phyloP scores from a whole-genome alignment of 306 rosid genomes.

The Trifolium dubium region DNA sequence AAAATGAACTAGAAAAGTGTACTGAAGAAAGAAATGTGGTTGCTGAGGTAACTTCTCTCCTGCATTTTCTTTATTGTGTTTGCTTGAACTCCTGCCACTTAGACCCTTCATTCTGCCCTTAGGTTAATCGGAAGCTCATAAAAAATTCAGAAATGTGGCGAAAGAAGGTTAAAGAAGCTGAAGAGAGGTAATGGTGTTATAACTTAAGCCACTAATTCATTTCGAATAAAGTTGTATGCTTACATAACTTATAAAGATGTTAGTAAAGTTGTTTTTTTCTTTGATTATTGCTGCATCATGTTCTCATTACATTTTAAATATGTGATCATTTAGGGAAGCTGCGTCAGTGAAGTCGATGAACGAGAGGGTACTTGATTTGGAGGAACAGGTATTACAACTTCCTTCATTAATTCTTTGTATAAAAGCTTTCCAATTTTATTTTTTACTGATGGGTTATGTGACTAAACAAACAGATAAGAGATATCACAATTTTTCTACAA shows the following conservation, averaged over 20 bases:
- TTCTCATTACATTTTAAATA: slow-evolving; percentile 37
- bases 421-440: not conserved
- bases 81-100: slow-evolving; percentile 24
- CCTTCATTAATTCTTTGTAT: slow-evolving; percentile 27
- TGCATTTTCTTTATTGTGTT: slow-evolving; percentile 5
- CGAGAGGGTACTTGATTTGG: slow-evolving; percentile 71
- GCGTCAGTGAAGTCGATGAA: slow-evolving; percentile 50
- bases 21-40: slow-evolving; percentile 60
- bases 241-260: not conserved
- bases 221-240: slow-evolving; percentile 3
- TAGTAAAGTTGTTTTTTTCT: slow-evolving; percentile 19
- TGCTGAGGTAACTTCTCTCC: slow-evolving; percentile 58
- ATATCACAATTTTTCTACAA: slow-evolving; percentile 69
- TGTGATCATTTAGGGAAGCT: slow-evolving; percentile 67
- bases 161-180: slow-evolving; percentile 67
- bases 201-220: slow-evolving; percentile 2
- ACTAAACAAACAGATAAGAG: slow-evolving; percentile 72
- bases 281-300: slow-evolving; percentile 14
- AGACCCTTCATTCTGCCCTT: slow-evolving; percentile 37
- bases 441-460: slow-evolving; percentile 34
- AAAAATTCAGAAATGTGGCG: slow-evolving; percentile 74
- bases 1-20: slow-evolving; percentile 68
- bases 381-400: slow-evolving; percentile 78
- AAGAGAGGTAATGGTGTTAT: slow-evolving; percentile 64
- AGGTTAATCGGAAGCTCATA: slow-evolving; percentile 74